A percentile compares a stretch with the other conserved stretches of the same genome.
These are phyloP conservation scores for Talaromyces thailandensis DNA, from an alignment of 495 filamentous ascomycete genomes.

Conservation along the genomic window DNA sequence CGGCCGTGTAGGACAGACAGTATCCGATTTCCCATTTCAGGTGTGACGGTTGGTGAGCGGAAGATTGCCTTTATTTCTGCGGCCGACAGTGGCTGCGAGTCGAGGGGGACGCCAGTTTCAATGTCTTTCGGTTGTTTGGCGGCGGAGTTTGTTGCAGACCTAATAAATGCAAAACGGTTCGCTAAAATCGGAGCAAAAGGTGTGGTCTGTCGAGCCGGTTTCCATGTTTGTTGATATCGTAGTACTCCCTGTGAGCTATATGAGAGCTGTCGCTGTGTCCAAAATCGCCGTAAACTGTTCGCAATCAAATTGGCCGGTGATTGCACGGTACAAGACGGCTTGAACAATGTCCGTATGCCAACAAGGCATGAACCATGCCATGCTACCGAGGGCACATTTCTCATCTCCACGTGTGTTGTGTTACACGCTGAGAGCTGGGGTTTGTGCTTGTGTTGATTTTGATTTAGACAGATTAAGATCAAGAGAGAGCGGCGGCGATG, in stretches of 20 bases:
- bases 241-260: neutral
- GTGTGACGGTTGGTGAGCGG: slow-evolving; percentile 36
- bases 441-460: slow-evolving; percentile 7
- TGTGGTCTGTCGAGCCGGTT: slow-evolving; percentile 15
- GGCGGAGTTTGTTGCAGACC: neutral
- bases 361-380: slow-evolving; percentile 34
- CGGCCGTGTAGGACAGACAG: slow-evolving; percentile 64
- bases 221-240: slow-evolving; percentile 8
- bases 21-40: slow-evolving; percentile 50
- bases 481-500: neutral
- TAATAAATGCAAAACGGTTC: slow-evolving; percentile 8
- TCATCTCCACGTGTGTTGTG: slow-evolving; percentile 29
- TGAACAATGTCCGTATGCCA: slow-evolving; percentile 26
- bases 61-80: slow-evolving; percentile 57
- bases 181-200: slow-evolving; percentile 6
- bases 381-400: slow-evolving; percentile 35
- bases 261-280: neutral
- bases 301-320: neutral
- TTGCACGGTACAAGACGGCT: slow-evolving; percentile 10
- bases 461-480: neutral
- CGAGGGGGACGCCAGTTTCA: slow-evolving; percentile 7
- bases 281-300: neutral
- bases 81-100: slow-evolving; percentile 30
- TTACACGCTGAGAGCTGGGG: neutral
- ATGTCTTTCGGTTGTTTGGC: neutral